Evolutionary conservation across 176 grass and related monocot genomes (phyloP), one percentile per base, ranked within the genome.

Genomic region (Olyra latifolia): DNA sequence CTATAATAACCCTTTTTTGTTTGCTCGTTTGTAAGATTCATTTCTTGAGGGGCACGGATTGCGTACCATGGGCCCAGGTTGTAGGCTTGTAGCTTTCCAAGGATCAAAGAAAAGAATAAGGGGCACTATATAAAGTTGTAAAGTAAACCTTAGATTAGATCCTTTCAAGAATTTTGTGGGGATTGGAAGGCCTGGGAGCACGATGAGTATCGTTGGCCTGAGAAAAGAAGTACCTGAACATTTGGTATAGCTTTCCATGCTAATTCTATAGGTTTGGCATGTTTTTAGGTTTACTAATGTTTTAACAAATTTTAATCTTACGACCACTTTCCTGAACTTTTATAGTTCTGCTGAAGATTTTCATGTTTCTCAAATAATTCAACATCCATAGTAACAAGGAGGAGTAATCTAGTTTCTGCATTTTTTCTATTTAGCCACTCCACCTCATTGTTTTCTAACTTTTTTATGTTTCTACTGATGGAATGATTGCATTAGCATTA

Each of bases 21-120:
- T 65, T 5, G 5, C 75, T 82, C 19, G n/a, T 45, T 79, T 43
- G 27, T 7, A 8, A 43, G 83, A 74, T 86, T 80, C 83, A 57
- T 86, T 83, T 28, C 74, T 86, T 88, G 44, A 66, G 50, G 13
- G 13, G 15, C 71, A 62, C 58, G 63, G 64, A 76, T 30, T 70
- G 54, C n/a, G 46, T 70, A 27, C 19, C 17, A 41, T 75, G 13
- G 24, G 5, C 62, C 32, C 41, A 63, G 57, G 44, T 62, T 55
- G 13, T 70, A 46, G 27, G 42, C 54, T 61, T 61, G 71, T 68
- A 80, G 20, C 63, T 55, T 80, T 81, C 10, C 57, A 12, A 50
- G 40, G 27, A 71, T 48, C 29, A 23, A 77, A 80, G 76, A 28
- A 85, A 84, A 47, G 65, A 15, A 76, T 75, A 55, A 27, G 66